Percentiles rank a stretch among this genome's conserved stretches.
phyloP scores from a whole-genome alignment of 805 yeast genomes.

The Monosporozyma aerobia region DNA sequence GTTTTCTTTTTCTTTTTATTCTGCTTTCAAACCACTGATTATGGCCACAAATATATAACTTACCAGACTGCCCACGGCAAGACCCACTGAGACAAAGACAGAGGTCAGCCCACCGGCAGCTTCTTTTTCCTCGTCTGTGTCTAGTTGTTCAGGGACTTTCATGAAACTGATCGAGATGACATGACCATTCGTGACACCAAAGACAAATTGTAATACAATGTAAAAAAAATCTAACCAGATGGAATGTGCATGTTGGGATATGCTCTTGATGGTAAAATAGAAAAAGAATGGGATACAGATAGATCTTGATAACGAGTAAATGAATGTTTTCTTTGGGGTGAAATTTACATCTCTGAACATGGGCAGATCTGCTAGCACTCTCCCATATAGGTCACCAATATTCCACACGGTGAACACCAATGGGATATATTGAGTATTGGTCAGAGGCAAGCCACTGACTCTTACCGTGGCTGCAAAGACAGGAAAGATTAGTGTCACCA shows the following conservation, averaged over 20 bases:
- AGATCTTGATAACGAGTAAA: constrained; percentile 47
- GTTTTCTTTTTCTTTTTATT: neutral
- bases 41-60: constrained; percentile 55
- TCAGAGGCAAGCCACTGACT: constrained; percentile 29
- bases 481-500: constrained; percentile 70
- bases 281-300: constrained; percentile 64
- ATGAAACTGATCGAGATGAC: constrained; percentile 71
- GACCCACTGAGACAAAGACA: constrained; percentile 66
- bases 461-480: constrained; percentile 76
- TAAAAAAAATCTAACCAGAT: constrained; percentile 57
- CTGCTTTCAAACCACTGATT: neutral
- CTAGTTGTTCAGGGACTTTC: constrained; percentile 53
- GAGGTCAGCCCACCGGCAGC: constrained; percentile 95
- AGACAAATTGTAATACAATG: constrained; percentile 57
- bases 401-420: constrained; percentile 81
- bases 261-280: constrained; percentile 37
- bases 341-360: constrained; percentile 14
- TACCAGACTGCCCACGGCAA: constrained; percentile 67
- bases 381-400: constrained; percentile 74
- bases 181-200: constrained; percentile 87
- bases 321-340: constrained; percentile 33
- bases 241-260: constrained; percentile 5
- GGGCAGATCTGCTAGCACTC: constrained; percentile 49
- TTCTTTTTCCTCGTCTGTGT: constrained; percentile 59
- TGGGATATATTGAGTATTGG: constrained; percentile 50